These are phyloP conservation scores for Phallus indusiatus DNA, from an alignment of 768 basidiomycete genomes.

Conservation along the genomic window DNA sequence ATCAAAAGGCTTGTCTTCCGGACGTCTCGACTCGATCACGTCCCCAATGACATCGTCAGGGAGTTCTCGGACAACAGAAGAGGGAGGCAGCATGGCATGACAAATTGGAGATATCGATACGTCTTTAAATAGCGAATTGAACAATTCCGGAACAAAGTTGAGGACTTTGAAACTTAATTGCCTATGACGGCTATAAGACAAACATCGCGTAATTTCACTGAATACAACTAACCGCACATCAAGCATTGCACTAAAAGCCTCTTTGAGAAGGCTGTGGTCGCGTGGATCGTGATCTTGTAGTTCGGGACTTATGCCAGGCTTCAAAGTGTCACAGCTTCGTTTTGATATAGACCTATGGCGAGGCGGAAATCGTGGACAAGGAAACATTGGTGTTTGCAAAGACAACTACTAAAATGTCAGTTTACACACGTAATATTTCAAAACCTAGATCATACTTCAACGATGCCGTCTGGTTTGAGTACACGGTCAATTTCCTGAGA, in stretches of 20 bases:
- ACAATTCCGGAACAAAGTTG: slow-evolving; percentile 58
- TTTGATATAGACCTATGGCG: not conserved
- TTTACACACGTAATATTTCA: too few species aligned
- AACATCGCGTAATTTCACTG: not conserved
- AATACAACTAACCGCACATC: slow-evolving; percentile 2
- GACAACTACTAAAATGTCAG: not conserved
- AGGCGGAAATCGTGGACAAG: slow-evolving; percentile 6
- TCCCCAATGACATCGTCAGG: not conserved
- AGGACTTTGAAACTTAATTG: slow-evolving; percentile 47
- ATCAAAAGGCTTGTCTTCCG: not conserved
- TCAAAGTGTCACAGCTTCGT: not conserved
- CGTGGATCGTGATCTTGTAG: slow-evolving; percentile 18
- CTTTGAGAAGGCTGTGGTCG: slow-evolving; percentile 52
- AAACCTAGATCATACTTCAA: not conserved
- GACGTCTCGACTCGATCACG: not conserved
- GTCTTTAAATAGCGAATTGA: slow-evolving; percentile 46
- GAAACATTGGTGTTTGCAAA: not conserved
- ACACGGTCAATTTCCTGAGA: slow-evolving; percentile 58
- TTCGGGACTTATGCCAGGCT: not conserved
- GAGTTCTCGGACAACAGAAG: slow-evolving; percentile 21
- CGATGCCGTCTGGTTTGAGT: slow-evolving; percentile 44
- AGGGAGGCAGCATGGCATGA: slow-evolving; percentile 48
- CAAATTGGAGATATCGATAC: slow-evolving; percentile 40
- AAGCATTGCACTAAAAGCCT: slow-evolving; percentile 64
- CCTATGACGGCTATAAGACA: slow-evolving; percentile 18